Evolutionary conservation across 805 yeast genomes (phyloP).

Genomic region (Saccharomycopsis selenospora): DNA sequence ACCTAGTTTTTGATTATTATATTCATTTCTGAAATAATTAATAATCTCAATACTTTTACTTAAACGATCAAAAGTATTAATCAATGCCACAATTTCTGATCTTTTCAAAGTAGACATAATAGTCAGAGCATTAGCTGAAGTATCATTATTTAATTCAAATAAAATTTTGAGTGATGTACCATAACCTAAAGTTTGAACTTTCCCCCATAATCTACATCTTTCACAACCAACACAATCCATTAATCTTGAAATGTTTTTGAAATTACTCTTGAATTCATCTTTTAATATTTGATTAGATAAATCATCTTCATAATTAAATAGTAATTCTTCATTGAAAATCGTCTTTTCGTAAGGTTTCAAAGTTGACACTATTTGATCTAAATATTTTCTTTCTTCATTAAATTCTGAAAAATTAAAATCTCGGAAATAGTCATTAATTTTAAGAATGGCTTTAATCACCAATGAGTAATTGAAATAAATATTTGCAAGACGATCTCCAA

Average conservation of each 20-base stretch:
- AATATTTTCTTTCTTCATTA: constrained; percentile 37
- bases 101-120: constrained; percentile 49
- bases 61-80: constrained; percentile 88
- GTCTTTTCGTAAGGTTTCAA: constrained; percentile 27
- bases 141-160: constrained; percentile 62
- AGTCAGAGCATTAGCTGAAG: constrained; percentile 38
- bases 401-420: constrained; percentile 42
- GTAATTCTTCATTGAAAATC: constrained; percentile 44
- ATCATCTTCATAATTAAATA: constrained; percentile 39
- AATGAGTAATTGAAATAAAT: constrained; percentile 89
- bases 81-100: constrained; percentile 80
- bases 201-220: constrained; percentile 97
- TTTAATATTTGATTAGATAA: constrained; percentile 46
- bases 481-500: constrained; percentile 83
- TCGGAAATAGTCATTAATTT: constrained; percentile 47
- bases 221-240: constrained; percentile 99
- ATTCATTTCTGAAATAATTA: constrained; percentile 41
- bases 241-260: constrained; percentile 80
- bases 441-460: constrained; percentile 72
- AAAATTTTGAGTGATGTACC: constrained; percentile 91
- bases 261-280: constrained; percentile 78
- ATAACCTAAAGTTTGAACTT: constrained; percentile 93
- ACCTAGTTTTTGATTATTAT: neutral
- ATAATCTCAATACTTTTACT: constrained; percentile 78
- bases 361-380: constrained; percentile 34